phyloP scores from a whole-genome alignment of 2,329 filamentous ascomycete genomes.

The Paraconiothyrium brasiliense region DNA sequence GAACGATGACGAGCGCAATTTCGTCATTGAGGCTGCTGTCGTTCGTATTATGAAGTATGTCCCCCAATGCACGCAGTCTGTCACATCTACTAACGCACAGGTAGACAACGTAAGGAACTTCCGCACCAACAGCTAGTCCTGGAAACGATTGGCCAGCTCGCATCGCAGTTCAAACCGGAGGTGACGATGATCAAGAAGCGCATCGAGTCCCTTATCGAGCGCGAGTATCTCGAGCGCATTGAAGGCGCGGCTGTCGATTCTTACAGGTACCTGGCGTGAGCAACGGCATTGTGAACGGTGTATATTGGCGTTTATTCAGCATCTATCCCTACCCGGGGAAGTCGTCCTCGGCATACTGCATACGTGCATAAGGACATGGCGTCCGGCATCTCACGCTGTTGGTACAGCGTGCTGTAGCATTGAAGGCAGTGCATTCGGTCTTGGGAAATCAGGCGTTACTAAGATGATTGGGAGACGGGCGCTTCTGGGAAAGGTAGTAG shows the following conservation, averaged over 20 bases:
- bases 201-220: constrained; percentile 79
- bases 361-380: constrained; percentile 1
- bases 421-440: background rate
- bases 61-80: background rate
- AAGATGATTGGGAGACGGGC: background rate
- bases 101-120: constrained; percentile 76
- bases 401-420: background rate
- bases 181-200: constrained; percentile 80
- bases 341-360: background rate
- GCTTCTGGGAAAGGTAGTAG: background rate
- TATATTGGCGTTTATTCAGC: constrained; percentile 3
- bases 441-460: background rate
- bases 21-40: constrained; percentile 78
- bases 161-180: constrained; percentile 76
- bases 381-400: background rate
- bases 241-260: constrained; percentile 70
- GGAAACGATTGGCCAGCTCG: constrained; percentile 76
- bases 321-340: background rate
- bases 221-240: constrained; percentile 80
- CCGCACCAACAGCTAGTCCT: constrained; percentile 74
- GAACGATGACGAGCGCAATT: constrained; percentile 75
- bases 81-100: constrained; percentile 26
- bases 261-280: constrained; percentile 76
- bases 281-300: background rate
- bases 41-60: constrained; percentile 88